These are phyloP conservation scores for Aspergillus persii DNA, from an alignment of 2,329 filamentous ascomycete genomes.

Conservation along the genomic window DNA sequence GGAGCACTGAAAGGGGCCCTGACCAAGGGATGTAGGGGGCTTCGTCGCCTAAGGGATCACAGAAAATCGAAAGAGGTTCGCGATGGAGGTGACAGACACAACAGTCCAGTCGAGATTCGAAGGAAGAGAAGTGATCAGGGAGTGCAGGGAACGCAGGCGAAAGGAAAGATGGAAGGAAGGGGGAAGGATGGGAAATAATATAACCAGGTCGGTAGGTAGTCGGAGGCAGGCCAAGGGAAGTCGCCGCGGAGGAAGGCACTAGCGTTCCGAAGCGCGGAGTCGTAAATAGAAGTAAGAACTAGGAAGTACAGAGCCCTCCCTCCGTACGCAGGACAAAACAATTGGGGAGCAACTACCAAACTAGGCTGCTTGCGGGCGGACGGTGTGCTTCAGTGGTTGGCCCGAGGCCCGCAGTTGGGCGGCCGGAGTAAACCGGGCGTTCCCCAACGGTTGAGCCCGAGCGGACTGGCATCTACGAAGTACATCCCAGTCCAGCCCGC, in stretches of 20 bases:
- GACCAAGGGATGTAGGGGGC: constrained; percentile 94
- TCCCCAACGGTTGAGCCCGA: constrained; percentile 12
- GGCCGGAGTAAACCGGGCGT: constrained; percentile 20
- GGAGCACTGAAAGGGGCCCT: constrained; percentile 70
- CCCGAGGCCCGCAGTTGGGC: constrained; percentile 20
- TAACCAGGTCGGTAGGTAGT: too few species aligned
- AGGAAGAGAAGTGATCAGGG: not conserved
- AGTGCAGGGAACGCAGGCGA: too few species aligned
- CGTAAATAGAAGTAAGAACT: too few species aligned
- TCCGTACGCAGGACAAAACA: not conserved
- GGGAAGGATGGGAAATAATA: constrained; percentile 7
- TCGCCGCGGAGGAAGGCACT: too few species aligned
- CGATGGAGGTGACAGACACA: constrained; percentile 1
- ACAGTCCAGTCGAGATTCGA: not conserved
- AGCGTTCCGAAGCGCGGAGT: too few species aligned
- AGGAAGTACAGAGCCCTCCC: too few species aligned
- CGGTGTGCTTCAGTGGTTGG: constrained; percentile 10
- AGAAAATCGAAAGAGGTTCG: constrained; percentile 7
- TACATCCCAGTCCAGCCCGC: not conserved
- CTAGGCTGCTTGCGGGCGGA: constrained; percentile 12
- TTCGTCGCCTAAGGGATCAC: constrained; percentile 65
- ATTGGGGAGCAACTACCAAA: not conserved
- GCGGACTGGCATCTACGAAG: not conserved
- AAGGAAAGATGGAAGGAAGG: not conserved
- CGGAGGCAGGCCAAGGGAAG: too few species aligned